Evolutionary conservation across 225 moss, liverwort and hornwort genomes (phyloP).

Genomic region (Pleurozium schreberi): DNA sequence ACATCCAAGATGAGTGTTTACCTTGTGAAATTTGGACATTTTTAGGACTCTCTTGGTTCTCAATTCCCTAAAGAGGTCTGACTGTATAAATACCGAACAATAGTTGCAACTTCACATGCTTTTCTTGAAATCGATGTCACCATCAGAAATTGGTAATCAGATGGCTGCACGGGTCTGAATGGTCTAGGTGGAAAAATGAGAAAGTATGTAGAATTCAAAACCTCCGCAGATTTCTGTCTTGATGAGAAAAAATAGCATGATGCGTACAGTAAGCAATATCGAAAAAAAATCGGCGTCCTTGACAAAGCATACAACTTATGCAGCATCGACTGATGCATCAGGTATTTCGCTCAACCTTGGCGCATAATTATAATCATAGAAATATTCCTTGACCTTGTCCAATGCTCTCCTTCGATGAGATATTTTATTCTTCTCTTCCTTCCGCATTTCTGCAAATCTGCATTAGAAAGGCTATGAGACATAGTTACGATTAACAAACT

Average conservation of each 20-base stretch:
- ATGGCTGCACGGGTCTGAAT: background rate
- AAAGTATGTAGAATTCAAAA: background rate
- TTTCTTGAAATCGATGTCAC: background rate
- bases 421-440: conserved; percentile 94
- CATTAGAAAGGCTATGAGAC: background rate
- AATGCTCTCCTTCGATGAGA: conserved; percentile 85
- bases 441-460: conserved; percentile 97
- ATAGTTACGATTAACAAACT: background rate
- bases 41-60: background rate
- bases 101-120: background rate
- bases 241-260: background rate
- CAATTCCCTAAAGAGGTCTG: background rate
- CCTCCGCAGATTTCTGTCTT: background rate
- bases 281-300: background rate
- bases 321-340: background rate
- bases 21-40: background rate
- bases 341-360: conserved; percentile 10
- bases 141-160: background rate
- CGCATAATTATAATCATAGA: conserved; percentile 67
- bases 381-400: conserved; percentile 94
- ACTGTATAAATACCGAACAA: background rate
- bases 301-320: background rate
- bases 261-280: background rate
- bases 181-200: background rate
- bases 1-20: background rate